Percentiles rank a stretch among this genome's conserved stretches.
Conservation (phyloP, 441 rosid genomes). For the Breynia disticha region DNA sequence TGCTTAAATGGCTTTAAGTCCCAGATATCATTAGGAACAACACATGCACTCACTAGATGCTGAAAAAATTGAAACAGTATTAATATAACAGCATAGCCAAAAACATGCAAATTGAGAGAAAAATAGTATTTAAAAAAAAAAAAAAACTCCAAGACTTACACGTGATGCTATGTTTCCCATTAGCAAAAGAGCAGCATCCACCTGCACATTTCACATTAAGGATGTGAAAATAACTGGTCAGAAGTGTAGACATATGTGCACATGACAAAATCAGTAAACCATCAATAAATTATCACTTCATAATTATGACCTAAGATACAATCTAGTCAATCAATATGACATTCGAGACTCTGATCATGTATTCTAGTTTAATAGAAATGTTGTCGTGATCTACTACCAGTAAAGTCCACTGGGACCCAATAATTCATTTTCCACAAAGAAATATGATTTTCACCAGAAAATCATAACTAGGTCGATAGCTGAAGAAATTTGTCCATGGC, state of each 20-base stretch:
- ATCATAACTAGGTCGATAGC: no score
- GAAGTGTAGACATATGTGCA: no score
- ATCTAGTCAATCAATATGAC: no score
- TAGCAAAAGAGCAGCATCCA: slow-evolving; percentile 69
- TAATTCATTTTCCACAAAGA: no score
- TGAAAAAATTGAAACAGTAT: slow-evolving; percentile 20
- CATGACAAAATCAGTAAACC: not conserved
- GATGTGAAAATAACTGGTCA: not conserved
- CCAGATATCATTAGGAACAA: slow-evolving; percentile 87
- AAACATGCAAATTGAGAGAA: not conserved
- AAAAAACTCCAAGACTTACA: slow-evolving; percentile 37
- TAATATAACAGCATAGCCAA: not conserved
- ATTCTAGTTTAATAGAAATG: not conserved
- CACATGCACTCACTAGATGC: slow-evolving; percentile 42
- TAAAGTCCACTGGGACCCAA: no score
- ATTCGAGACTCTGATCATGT: not conserved
- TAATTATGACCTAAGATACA: not conserved
- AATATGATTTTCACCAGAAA: no score
- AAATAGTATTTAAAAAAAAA: slow-evolving; percentile 2
- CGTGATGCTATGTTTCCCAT: slow-evolving; percentile 62
- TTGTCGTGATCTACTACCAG: no score
- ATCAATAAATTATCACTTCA: not conserved
- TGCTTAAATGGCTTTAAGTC: slow-evolving; percentile 72
- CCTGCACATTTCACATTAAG: slow-evolving; percentile 42
- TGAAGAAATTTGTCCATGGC: no score